Evolutionary conservation across 2,329 filamentous ascomycete genomes (phyloP).

Genomic region (Colletotrichum sp.): DNA sequence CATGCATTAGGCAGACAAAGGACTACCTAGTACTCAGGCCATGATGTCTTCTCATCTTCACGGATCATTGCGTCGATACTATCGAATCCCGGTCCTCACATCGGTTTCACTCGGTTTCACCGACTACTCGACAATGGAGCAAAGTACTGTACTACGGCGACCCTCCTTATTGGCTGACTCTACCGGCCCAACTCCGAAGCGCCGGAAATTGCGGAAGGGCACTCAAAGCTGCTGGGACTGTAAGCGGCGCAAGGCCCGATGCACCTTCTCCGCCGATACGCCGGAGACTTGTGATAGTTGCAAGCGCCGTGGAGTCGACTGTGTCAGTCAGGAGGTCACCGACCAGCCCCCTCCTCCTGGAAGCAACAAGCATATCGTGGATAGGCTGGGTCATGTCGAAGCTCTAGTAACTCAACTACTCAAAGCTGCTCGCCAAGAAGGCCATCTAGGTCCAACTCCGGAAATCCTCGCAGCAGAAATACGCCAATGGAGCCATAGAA

Average conservation of each 20-base stretch:
- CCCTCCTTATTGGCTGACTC: neutral
- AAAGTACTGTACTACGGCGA: neutral
- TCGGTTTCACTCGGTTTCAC: too few species aligned
- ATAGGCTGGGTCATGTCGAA: constrained; percentile 41
- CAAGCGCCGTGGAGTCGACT: constrained; percentile 43
- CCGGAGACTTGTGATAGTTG: constrained; percentile 33
- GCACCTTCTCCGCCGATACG: neutral
- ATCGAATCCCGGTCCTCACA: too few species aligned
- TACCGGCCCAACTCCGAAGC: neutral
- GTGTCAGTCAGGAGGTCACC: constrained; percentile 44
- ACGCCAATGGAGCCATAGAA: neutral
- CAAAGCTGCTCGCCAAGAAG: neutral
- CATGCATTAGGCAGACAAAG: neutral
- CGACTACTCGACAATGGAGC: neutral
- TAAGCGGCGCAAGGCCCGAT: constrained; percentile 13
- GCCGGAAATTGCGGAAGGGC: constrained; percentile 15
- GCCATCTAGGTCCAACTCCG: neutral
- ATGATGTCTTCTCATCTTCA: neutral
- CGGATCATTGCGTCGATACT: neutral
- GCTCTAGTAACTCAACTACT: constrained; percentile 34
- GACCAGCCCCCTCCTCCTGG: constrained; percentile 37
- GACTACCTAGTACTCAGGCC: neutral
- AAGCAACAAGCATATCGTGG: constrained; percentile 29
- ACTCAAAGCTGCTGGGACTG: constrained; percentile 21
- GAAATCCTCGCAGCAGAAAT: neutral